Conservation (phyloP, 768 basidiomycete genomes). For the Amanita brunnescens region DNA sequence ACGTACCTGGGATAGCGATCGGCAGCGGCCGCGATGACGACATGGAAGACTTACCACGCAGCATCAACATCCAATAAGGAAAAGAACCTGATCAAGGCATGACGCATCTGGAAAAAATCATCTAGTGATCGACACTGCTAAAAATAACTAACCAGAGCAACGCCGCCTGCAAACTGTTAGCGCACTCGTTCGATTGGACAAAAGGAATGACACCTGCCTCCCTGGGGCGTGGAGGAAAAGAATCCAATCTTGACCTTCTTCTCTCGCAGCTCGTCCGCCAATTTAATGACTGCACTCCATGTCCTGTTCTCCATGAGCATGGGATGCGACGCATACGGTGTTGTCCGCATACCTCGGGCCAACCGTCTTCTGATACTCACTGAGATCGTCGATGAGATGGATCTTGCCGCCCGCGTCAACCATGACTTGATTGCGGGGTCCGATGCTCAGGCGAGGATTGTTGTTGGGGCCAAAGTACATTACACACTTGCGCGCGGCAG, state of each 20-base stretch:
- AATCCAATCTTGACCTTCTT: conserved; percentile 87
- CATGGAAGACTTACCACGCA: conserved; percentile 56
- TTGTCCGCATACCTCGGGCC: conserved; percentile 38
- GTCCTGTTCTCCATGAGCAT: conserved; percentile 32
- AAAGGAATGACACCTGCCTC: conserved; percentile 42
- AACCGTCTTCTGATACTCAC: conserved; percentile 69
- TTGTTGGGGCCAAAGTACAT: conserved; percentile 79
- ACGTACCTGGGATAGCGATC: conserved; percentile 51
- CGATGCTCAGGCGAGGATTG: conserved; percentile 77
- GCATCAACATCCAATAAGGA: conserved; percentile 70
- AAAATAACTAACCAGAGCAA: conserved; percentile 66
- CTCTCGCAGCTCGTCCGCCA: conserved; percentile 77
- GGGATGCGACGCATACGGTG: neutral
- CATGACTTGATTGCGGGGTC: conserved; percentile 76
- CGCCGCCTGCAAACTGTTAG: conserved; percentile 56
- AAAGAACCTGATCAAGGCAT: conserved; percentile 85
- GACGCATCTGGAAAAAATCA: conserved; percentile 64
- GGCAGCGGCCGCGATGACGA: conserved; percentile 2
- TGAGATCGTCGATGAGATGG: conserved; percentile 75
- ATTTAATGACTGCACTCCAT: conserved; percentile 76
- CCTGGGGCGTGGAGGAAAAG: conserved; percentile 94
- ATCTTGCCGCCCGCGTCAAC: conserved; percentile 86
- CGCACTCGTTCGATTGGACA: conserved; percentile 3
- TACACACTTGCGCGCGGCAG: conserved; percentile 75
- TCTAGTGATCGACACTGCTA: conserved; percentile 10